Percentiles rank a stretch among this genome's conserved stretches.
Conservation (phyloP, 2,329 filamentous ascomycete genomes). For the Colletotrichum sp. region DNA sequence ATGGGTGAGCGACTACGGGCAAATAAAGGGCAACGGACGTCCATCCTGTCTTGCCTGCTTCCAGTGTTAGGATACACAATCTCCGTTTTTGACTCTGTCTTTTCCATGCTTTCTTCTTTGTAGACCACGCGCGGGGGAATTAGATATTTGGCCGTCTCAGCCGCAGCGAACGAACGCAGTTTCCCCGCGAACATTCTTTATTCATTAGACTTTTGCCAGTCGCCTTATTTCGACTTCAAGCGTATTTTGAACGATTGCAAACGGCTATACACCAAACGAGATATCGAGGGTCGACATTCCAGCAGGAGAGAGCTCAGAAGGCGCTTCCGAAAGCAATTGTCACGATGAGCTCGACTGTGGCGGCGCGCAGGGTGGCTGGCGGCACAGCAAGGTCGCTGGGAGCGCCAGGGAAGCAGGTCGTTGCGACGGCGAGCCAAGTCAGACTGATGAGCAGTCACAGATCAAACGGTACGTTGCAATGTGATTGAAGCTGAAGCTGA, state of each 20-base stretch:
- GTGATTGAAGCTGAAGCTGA: neutral
- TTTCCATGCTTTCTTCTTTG: neutral
- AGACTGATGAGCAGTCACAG: constrained; percentile 15
- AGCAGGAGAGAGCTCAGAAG: neutral
- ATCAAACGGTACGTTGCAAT: constrained; percentile 10
- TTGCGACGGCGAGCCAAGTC: neutral
- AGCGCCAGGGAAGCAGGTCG: neutral
- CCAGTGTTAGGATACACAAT: neutral
- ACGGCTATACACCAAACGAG: neutral
- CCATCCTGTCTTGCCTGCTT: constrained; percentile 2
- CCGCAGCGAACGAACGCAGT: neutral
- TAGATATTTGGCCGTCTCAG: neutral
- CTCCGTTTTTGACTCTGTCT: neutral
- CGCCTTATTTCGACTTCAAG: neutral
- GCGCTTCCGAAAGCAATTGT: neutral
- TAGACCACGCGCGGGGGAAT: neutral
- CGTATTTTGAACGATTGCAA: neutral
- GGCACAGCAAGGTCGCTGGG: constrained; percentile 3
- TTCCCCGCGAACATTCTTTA: neutral
- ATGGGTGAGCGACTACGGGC: neutral
- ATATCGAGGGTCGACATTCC: neutral
- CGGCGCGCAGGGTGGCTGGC: neutral
- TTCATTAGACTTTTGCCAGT: neutral
- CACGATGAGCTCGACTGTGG: constrained; percentile 29
- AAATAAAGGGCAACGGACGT: constrained; percentile 11